Percentiles rank a stretch among this genome's conserved stretches.
Conservation (phyloP, 2,329 filamentous ascomycete genomes). For the Calonectria crousiana region DNA sequence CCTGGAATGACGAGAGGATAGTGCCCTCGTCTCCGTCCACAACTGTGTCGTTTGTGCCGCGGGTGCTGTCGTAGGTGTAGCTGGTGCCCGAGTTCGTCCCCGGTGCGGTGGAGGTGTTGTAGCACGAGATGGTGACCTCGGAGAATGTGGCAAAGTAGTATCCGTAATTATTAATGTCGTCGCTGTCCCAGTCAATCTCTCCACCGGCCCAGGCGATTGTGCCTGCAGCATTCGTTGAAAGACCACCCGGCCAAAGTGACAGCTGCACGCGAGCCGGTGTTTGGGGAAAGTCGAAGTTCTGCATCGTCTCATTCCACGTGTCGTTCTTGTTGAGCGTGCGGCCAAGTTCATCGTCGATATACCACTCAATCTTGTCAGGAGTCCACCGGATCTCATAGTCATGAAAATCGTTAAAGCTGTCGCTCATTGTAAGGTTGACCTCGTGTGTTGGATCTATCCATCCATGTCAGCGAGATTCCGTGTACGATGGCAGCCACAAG, state of each 20-base stretch:
- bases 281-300: slow-evolving; percentile 90
- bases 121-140: slow-evolving; percentile 86
- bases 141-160: slow-evolving; percentile 90
- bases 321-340: slow-evolving; percentile 81
- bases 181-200: slow-evolving; percentile 83
- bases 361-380: slow-evolving; percentile 87
- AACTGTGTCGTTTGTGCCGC: slow-evolving; percentile 81
- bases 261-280: slow-evolving; percentile 91
- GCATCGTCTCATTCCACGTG: slow-evolving; percentile 87
- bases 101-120: slow-evolving; percentile 70
- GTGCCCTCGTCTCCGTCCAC: slow-evolving; percentile 80
- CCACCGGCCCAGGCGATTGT: slow-evolving; percentile 95
- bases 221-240: slow-evolving; percentile 81
- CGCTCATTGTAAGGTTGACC: slow-evolving; percentile 74
- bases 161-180: slow-evolving; percentile 82
- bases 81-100: slow-evolving; percentile 77
- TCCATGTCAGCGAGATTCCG: neutral
- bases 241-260: slow-evolving; percentile 96
- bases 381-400: slow-evolving; percentile 95
- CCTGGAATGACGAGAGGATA: slow-evolving; percentile 81
- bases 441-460: slow-evolving; percentile 77
- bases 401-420: slow-evolving; percentile 85
- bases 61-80: slow-evolving; percentile 78
- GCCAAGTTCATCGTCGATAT: slow-evolving; percentile 82
- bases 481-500: neutral